These are phyloP conservation scores for Chrysochromulina parva DNA, from an alignment of 78 protist species.

Conservation along the genomic window DNA sequence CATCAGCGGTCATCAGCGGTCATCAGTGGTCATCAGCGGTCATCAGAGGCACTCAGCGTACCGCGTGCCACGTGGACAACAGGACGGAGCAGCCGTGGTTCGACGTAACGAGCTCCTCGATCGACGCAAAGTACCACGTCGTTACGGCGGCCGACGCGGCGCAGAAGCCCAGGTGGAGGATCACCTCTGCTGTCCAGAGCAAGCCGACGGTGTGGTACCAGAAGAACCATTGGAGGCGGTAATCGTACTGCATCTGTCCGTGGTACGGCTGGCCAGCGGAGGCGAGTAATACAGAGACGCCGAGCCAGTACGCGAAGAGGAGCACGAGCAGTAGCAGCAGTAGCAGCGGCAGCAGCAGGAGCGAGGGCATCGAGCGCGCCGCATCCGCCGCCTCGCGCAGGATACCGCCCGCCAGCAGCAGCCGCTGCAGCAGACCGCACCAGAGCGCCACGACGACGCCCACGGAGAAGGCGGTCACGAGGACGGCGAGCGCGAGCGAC, in stretches of 20 bases:
- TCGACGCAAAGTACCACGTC: too few relatives aligned
- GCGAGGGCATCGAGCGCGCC: background rate
- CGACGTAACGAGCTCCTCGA: too few relatives aligned
- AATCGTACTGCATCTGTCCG: background rate
- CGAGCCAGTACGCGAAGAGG: background rate
- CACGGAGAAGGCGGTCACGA: background rate
- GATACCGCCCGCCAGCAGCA: background rate
- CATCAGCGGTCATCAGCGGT: too few relatives aligned
- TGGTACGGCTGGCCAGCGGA: background rate
- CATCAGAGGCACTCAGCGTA: too few relatives aligned
- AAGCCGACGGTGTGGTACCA: background rate
- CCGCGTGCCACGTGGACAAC: too few relatives aligned
- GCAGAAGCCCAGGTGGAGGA: conserved; percentile 1
- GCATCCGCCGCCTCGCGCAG: conserved; percentile 2
- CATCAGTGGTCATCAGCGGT: too few relatives aligned
- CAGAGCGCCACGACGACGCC: background rate
- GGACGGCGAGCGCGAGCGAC: background rate
- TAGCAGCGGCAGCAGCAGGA: background rate
- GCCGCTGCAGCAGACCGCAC: background rate
- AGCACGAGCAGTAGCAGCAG: too few relatives aligned
- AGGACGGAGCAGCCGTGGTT: too few relatives aligned
- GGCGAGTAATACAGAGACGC: background rate
- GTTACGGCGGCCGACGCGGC: background rate
- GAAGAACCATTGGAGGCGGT: background rate
- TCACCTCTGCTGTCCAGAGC: background rate